Evolutionary conservation across 2,329 filamentous ascomycete genomes (phyloP), one percentile per base, ranked within the genome.

Genomic region (Amylocarpus encephaloides): DNA sequence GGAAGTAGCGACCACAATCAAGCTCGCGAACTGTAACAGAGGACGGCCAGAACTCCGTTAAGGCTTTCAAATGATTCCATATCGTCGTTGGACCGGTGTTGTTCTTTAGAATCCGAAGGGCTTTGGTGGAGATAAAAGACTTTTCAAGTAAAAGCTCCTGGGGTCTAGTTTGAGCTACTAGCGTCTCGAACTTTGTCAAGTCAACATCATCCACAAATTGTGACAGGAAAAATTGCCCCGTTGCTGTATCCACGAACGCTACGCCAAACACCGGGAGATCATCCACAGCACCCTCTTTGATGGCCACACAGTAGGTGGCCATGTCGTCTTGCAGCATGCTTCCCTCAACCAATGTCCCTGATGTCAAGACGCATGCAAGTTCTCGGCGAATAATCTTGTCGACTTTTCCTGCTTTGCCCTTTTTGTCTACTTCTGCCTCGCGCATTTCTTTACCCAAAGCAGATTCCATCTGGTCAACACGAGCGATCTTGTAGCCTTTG

Each of bases 311-410:
- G 68, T 89, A 97, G 0, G 90, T 95, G 1, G 93, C 88, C 85
- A 95, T 95, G 67, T 98, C 93, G 64, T 95, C 89, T 67, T 97
- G 92, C 36, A 98, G 79, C 93, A 98, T 98, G 58, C 88, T 84
- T 13, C 89, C 91, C 53, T 98, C 93, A 4, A 98, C 92, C 1
- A 98, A 78, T 0, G 93, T 98, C 30, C 93, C 93, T 6, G 85
- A 83, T 0, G 93, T 98, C 26, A 98, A 76, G 11, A 98, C 89
- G 61, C 89, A 93, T 1, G 91, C 85, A 33, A 98, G 75, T 68
- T 98, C 90, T 66, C 93, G 82, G 42, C 83, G 85, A 60, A 98
- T 98, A 61, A 98, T 83, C 68, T 97, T 96, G 67, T 96, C 91
- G 32, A 85, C 67, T 91, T 93, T 18, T 74, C 74, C 54, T 9